phyloP scores from a whole-genome alignment of 2,329 filamentous ascomycete species.

The Fusarium continuum region DNA sequence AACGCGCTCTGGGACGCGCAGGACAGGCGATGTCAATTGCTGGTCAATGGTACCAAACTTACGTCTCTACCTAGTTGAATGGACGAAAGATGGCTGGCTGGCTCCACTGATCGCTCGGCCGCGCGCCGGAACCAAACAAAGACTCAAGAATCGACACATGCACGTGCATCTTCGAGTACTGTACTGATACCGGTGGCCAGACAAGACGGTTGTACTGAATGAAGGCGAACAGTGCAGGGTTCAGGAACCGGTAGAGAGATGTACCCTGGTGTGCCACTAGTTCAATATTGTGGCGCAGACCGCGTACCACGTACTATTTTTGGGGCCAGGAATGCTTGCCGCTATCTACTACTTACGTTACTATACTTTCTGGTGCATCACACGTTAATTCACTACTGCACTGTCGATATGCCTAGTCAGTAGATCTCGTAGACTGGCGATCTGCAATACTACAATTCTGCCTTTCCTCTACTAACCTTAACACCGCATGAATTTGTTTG shows the following conservation, averaged over 20 bases:
- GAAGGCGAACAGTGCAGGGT: constrained; percentile 26
- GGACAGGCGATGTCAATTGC: constrained; percentile 5
- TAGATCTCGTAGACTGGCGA: constrained; percentile 12
- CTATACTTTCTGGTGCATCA: neutral
- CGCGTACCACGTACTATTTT: constrained; percentile 37
- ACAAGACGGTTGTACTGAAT: constrained; percentile 25
- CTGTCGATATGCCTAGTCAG: neutral
- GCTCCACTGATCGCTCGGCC: constrained; percentile 38
- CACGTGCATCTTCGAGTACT: constrained; percentile 27
- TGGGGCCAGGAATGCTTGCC: constrained; percentile 30
- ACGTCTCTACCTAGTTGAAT: constrained; percentile 2
- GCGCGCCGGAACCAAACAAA: constrained; percentile 18
- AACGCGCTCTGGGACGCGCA: constrained; percentile 29
- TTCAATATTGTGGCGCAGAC: constrained; percentile 32
- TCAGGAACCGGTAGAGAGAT: constrained; percentile 11
- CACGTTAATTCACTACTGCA: constrained; percentile 4
- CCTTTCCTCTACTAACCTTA: constrained; percentile 16
- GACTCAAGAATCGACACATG: constrained; percentile 23
- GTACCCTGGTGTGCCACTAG: constrained; percentile 24
- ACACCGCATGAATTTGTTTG: constrained; percentile 29
- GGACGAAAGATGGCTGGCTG: constrained; percentile 12
- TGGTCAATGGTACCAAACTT: constrained; percentile 23
- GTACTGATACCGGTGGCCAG: constrained; percentile 37
- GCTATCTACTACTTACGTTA: constrained; percentile 1
- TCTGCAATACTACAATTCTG: constrained; percentile 24